Base-by-base conservation (phyloP, 805 yeast species). In the Hanseniaspora clermontiae region DNA sequence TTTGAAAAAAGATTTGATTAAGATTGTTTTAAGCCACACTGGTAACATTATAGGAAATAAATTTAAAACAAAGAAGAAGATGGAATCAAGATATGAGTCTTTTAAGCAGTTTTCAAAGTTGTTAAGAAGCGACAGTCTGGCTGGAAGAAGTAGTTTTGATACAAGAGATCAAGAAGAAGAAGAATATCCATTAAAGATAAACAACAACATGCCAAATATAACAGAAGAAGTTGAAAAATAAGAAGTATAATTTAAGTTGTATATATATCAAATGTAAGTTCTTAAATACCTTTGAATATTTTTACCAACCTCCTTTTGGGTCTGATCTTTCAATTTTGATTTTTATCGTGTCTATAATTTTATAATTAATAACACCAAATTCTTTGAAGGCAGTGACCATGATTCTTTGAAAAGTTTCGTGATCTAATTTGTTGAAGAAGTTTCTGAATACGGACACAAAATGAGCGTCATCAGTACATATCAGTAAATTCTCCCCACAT, bases 381-480 rank as follows among this genome's bases (percentile, higher is more conserved):
- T 93, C 98, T 64, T 84, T 84, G 71, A 91, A 90, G 0, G 98
- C 93, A 1, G 89, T 88, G 11, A 89, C 95, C 70, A 91, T 74
- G 20, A 93, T 75, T 61, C 87, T 93, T 69, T 91, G 97, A 68
- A 93, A 93, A 62, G 82, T 83, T 1, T 96, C 85, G 48, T 87
- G 79, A 38, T 77, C 77, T 6, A 95, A 90, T 61, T 85, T 84
- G 0, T 90, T 93, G 65, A 93, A 93, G 68, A 85, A 93, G 29
- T 81, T 80, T 65, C 91, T 93, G 59, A 93, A 76, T 36, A 91
- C 80, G 5, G 87, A 84, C 49, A 93, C 85, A 62, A 95, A 89
- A 61, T 84, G 80, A 1, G 97, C 97, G 66, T 93, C 97, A 70
- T 93, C 99, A 60, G 81, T 86, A 11, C 90, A 82, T 57, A 77